Conservation (phyloP, 768 basidiomycete species). For the Suillus discolor region DNA sequence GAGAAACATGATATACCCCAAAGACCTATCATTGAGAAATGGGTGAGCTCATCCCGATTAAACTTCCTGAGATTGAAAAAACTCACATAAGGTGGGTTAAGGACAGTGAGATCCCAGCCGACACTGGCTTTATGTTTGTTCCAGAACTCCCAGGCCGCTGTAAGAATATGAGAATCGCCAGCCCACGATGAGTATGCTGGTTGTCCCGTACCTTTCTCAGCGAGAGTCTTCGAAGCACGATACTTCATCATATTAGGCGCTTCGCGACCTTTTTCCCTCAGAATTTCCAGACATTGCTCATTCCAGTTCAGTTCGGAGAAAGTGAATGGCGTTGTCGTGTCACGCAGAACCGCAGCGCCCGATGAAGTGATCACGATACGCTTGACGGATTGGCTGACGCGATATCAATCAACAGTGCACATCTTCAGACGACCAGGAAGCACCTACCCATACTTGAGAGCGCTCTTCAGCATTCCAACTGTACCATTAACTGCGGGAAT, state of each 20-base stretch:
- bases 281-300: constrained; percentile 38
- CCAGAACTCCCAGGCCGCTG: constrained; percentile 53
- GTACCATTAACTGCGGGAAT: constrained; percentile 76
- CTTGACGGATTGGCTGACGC: constrained; percentile 48
- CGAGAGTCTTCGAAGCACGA: constrained; percentile 62
- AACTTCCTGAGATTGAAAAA: background rate
- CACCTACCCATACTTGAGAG: constrained; percentile 53
- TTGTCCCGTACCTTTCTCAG: constrained; percentile 52
- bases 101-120: constrained; percentile 40
- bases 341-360: constrained; percentile 45
- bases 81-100: constrained; percentile 44
- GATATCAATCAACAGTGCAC: background rate
- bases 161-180: background rate
- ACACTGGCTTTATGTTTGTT: constrained; percentile 35
- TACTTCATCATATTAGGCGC: constrained; percentile 47
- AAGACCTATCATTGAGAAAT: constrained; percentile 23
- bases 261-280: constrained; percentile 49
- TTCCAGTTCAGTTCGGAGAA: constrained; percentile 67
- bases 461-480: constrained; percentile 57
- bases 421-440: too few species aligned
- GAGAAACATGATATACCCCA: constrained; percentile 22
- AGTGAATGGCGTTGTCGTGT: constrained; percentile 25
- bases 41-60: background rate
- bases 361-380: constrained; percentile 74
- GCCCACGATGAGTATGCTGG: background rate